Conservation (phyloP, 306 rosid genomes). For the Purshia tridentata region DNA sequence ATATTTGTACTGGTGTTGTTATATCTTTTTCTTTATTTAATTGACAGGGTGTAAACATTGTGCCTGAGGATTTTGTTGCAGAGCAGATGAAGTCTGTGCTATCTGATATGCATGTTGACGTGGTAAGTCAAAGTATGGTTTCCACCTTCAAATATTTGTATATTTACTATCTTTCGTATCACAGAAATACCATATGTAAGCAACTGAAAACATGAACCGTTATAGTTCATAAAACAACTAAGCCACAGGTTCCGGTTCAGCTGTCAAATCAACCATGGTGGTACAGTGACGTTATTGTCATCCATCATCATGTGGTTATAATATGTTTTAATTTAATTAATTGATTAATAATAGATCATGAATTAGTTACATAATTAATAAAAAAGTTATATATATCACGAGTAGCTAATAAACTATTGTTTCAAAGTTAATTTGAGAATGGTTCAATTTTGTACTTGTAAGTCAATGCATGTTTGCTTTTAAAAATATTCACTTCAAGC, state of each 20-base stretch:
- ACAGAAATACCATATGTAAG: neutral
- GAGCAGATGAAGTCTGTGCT: constrained; percentile 79
- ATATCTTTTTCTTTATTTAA: constrained; percentile 1
- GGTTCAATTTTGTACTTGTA: neutral
- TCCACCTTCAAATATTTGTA: neutral
- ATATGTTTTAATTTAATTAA: neutral
- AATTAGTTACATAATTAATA: neutral
- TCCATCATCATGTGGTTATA: neutral
- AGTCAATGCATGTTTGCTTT: neutral
- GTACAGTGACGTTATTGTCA: neutral
- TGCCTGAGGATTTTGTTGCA: constrained; percentile 67
- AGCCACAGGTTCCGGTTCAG: neutral
- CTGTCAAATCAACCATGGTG: neutral
- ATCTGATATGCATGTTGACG: constrained; percentile 90
- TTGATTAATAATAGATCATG: neutral
- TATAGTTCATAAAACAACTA: neutral
- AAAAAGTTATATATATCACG: neutral
- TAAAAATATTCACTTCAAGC: neutral
- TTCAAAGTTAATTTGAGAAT: neutral
- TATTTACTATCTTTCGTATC: neutral
- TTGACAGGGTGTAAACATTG: constrained; percentile 60
- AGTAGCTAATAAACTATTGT: neutral
- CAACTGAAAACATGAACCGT: neutral
- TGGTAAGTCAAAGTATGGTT: constrained; percentile 49
- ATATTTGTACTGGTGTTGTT: neutral